These are phyloP conservation scores for Fusarium begoniae DNA, from an alignment of 2,329 filamentous ascomycete genomes.

Conservation along the genomic window DNA sequence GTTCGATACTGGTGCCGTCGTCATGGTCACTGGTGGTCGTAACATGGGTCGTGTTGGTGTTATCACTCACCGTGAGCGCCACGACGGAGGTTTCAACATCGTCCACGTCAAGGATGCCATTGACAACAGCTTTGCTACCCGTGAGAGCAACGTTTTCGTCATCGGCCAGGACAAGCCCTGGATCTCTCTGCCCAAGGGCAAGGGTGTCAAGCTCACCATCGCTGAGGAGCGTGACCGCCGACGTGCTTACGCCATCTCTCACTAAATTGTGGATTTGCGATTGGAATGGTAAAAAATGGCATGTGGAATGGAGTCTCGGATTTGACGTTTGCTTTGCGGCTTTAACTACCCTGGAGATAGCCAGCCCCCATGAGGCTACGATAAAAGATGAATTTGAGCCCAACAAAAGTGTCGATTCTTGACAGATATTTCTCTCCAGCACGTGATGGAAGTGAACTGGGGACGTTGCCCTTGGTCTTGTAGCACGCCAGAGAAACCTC, in stretches of 20 bases:
- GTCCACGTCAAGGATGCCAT: slow-evolving; percentile 99
- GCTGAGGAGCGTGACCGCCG: slow-evolving; percentile 99
- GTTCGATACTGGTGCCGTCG: slow-evolving; percentile 98
- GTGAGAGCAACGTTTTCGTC: slow-evolving; percentile 99
- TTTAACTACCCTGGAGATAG: slow-evolving; percentile 48
- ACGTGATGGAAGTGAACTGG: not conserved
- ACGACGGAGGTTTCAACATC: slow-evolving; percentile 99
- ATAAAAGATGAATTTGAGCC: slow-evolving; percentile 50
- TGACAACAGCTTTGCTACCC: slow-evolving; percentile 99
- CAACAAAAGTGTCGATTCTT: slow-evolving; percentile 42
- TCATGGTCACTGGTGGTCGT: slow-evolving; percentile 99
- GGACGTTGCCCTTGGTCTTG: no score
- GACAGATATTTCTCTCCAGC: not conserved
- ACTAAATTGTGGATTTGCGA: slow-evolving; percentile 54
- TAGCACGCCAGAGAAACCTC: not conserved
- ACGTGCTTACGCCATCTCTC: slow-evolving; percentile 70
- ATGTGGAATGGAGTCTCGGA: slow-evolving; percentile 54
- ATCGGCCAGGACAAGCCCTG: slow-evolving; percentile 99
- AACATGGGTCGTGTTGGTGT: slow-evolving; percentile 99
- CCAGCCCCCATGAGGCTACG: slow-evolving; percentile 48
- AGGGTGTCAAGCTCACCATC: slow-evolving; percentile 99
- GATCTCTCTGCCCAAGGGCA: slow-evolving; percentile 99
- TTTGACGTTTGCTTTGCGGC: slow-evolving; percentile 50
- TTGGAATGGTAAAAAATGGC: slow-evolving; percentile 45
- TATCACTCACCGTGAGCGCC: slow-evolving; percentile 99